These are phyloP conservation scores for Xerocomus minutiporus DNA, from an alignment of 1,284 basidiomycete genomes.

Conservation along the genomic window DNA sequence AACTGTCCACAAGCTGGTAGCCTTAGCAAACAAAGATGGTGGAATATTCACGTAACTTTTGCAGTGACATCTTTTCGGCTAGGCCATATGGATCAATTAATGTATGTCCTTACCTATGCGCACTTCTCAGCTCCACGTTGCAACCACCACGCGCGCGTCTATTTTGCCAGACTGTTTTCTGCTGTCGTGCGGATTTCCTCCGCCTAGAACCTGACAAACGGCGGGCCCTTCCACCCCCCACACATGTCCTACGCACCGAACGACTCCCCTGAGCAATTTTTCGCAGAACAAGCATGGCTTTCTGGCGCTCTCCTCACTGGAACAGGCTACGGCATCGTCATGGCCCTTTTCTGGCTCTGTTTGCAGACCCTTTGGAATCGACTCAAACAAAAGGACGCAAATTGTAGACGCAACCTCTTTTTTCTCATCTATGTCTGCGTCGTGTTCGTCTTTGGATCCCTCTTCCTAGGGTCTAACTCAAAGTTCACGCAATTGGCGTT, in stretches of 20 bases:
- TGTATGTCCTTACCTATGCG: not conserved
- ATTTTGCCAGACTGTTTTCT: not conserved
- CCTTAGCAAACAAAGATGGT: too few species aligned
- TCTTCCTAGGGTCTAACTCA: constrained; percentile 28
- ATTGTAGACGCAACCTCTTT: constrained; percentile 11
- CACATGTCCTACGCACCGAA: constrained; percentile 27
- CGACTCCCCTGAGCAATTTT: constrained; percentile 21
- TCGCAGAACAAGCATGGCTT: constrained; percentile 29
- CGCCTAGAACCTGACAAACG: constrained; percentile 1
- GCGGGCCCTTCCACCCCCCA: constrained; percentile 4
- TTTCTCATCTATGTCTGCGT: constrained; percentile 27
- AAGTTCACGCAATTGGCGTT: constrained; percentile 31
- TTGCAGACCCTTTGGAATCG: constrained; percentile 18
- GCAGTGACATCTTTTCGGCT: not conserved
- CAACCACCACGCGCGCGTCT: not conserved
- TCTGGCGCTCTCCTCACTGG: constrained; percentile 27
- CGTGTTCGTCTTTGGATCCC: constrained; percentile 29
- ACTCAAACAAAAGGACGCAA: constrained; percentile 11
- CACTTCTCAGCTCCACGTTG: not conserved
- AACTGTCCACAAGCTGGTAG: too few species aligned
- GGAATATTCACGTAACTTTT: not conserved
- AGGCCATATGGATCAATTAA: not conserved
- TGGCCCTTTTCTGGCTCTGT: constrained; percentile 27
- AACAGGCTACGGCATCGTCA: constrained; percentile 25
- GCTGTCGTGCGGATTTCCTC: not conserved